Percentiles rank a stretch among this genome's conserved stretches.
phyloP scores from a whole-genome alignment of 75 land plant species.

The Azolla pinnata region DNA sequence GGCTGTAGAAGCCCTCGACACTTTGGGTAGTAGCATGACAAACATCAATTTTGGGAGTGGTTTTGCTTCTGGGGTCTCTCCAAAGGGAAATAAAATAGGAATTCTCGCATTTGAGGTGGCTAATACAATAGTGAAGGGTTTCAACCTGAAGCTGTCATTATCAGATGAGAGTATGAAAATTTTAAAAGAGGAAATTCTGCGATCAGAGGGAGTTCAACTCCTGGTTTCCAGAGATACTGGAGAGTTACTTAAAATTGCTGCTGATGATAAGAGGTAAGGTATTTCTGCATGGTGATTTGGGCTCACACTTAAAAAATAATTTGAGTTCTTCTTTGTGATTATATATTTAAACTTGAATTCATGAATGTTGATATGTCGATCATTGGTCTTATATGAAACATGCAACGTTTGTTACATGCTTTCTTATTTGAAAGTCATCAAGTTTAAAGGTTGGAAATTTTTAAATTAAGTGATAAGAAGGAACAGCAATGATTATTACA shows the following conservation, averaged over 20 bases:
- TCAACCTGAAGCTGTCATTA: slow-evolving; percentile 59
- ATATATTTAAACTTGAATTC: too few species aligned
- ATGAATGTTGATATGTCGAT: too few species aligned
- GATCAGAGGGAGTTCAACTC: slow-evolving; percentile 64
- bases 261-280: slow-evolving; percentile 78
- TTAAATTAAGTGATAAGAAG: too few species aligned
- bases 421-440: too few species aligned
- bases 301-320: too few species aligned
- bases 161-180: slow-evolving; percentile 64
- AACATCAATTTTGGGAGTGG: slow-evolving; percentile 44
- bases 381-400: too few species aligned
- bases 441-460: too few species aligned
- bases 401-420: too few species aligned
- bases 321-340: too few species aligned
- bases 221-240: slow-evolving; percentile 59
- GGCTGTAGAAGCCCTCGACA: slow-evolving; percentile 76
- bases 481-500: too few species aligned
- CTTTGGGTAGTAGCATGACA: slow-evolving; percentile 79
- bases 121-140: slow-evolving; percentile 80
- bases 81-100: slow-evolving; percentile 60
- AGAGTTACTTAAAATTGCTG: slow-evolving; percentile 73
- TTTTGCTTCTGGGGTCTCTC: slow-evolving; percentile 47
- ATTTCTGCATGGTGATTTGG: slow-evolving; percentile 1
- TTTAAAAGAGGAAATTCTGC: slow-evolving; percentile 56
- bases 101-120: slow-evolving; percentile 96